phyloP scores from a whole-genome alignment of 805 yeast genomes.

The Teunomyces barrocoloradensis region DNA sequence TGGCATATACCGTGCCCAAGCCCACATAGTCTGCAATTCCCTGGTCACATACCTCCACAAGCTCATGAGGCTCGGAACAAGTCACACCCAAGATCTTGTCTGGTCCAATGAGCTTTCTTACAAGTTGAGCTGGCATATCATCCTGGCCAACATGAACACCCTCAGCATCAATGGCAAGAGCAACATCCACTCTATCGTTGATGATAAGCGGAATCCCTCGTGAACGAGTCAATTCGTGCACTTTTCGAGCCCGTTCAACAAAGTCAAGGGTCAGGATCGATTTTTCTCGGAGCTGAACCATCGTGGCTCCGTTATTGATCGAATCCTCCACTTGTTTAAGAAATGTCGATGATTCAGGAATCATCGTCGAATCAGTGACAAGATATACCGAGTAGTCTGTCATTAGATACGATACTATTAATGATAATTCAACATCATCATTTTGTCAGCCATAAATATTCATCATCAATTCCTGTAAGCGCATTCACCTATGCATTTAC shows the following conservation, averaged over 20 bases:
- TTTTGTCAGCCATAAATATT: too few species aligned
- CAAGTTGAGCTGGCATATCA: slow-evolving; percentile 67
- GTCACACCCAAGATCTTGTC: slow-evolving; percentile 79
- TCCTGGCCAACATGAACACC: slow-evolving; percentile 94
- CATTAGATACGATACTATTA: background rate
- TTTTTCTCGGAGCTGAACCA: slow-evolving; percentile 85
- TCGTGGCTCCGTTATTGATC: slow-evolving; percentile 68
- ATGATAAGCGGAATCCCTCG: slow-evolving; percentile 74
- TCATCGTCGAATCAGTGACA: slow-evolving; percentile 76
- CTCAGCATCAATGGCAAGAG: slow-evolving; percentile 84
- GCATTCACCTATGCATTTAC: background rate
- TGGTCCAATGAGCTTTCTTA: slow-evolving; percentile 65
- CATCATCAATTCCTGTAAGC: background rate
- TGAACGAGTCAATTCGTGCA: slow-evolving; percentile 59
- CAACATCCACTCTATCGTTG: slow-evolving; percentile 86
- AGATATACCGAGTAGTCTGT: slow-evolving; percentile 65
- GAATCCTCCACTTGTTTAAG: slow-evolving; percentile 62
- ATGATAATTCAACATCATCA: background rate
- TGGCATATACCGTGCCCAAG: slow-evolving; percentile 73
- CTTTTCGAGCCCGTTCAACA: slow-evolving; percentile 54
- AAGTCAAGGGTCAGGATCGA: slow-evolving; percentile 65
- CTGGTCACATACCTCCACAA: slow-evolving; percentile 45
- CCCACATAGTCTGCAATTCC: slow-evolving; percentile 77
- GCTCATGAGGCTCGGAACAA: slow-evolving; percentile 59
- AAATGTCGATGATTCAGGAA: slow-evolving; percentile 54